Percentiles rank a stretch among this genome's conserved stretches.
Conservation (phyloP, 2,329 filamentous ascomycete genomes). For the Arthroderma sp. region DNA sequence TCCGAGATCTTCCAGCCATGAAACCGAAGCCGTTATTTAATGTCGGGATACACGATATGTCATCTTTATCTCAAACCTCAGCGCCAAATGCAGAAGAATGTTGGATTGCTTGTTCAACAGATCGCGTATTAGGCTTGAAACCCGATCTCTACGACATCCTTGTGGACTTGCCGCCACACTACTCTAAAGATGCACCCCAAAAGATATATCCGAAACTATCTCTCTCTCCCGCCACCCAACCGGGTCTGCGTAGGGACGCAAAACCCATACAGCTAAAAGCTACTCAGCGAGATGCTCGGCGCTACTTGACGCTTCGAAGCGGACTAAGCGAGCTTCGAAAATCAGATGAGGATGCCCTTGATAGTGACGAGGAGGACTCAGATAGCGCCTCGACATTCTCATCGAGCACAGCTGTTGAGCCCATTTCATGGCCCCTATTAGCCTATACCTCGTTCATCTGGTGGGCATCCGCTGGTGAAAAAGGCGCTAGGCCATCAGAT, state of each 20-base stretch:
- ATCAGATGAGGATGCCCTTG: slow-evolving; percentile 10
- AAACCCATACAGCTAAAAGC: slow-evolving; percentile 48
- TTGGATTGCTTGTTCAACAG: slow-evolving; percentile 92
- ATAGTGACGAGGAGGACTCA: slow-evolving; percentile 24
- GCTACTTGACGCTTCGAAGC: slow-evolving; percentile 56
- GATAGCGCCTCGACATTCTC: slow-evolving; percentile 30
- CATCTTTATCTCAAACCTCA: slow-evolving; percentile 50
- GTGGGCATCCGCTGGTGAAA: slow-evolving; percentile 54
- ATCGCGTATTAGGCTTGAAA: slow-evolving; percentile 82
- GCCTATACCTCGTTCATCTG: slow-evolving; percentile 53
- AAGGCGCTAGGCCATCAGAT: slow-evolving; percentile 39
- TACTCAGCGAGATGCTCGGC: slow-evolving; percentile 76
- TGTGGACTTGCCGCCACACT: slow-evolving; percentile 60
- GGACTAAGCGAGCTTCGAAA: slow-evolving; percentile 38
- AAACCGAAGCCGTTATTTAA: slow-evolving; percentile 76
- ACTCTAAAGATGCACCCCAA: slow-evolving; percentile 44
- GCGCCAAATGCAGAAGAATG: slow-evolving; percentile 39
- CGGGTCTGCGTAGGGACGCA: slow-evolving; percentile 24
- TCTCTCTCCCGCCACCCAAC: slow-evolving; percentile 39
- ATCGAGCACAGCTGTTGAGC: slow-evolving; percentile 38
- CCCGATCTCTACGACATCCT: slow-evolving; percentile 78
- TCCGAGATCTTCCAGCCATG: slow-evolving; percentile 42
- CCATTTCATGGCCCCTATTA: slow-evolving; percentile 45
- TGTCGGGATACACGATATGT: slow-evolving; percentile 85
- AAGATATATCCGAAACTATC: slow-evolving; percentile 61